A percentile compares a stretch with the other conserved stretches of the same genome.
Conservation (phyloP, 352 stramenopile genomes). For the Stramenopiles sp. region DNA sequence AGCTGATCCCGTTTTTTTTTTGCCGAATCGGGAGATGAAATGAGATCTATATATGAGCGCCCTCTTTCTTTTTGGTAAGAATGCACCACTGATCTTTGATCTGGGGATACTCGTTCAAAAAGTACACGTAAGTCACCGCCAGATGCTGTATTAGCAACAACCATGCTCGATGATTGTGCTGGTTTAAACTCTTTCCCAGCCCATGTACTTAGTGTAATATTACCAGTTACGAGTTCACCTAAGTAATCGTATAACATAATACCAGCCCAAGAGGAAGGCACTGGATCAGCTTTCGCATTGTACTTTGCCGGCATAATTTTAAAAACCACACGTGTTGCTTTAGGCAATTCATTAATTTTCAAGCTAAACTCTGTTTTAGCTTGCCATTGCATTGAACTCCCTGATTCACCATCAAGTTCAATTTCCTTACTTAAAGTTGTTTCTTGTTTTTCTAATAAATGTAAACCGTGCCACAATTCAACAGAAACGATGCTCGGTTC, state of each 20-base stretch:
- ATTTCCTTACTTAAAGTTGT: background rate
- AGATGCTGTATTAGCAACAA: background rate
- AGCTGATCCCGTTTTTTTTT: background rate
- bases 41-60: background rate
- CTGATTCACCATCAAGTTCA: background rate
- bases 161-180: background rate
- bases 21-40: background rate
- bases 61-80: background rate
- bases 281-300: background rate
- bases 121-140: background rate
- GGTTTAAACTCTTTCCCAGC: background rate
- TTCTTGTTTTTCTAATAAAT: background rate
- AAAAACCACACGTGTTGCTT: background rate
- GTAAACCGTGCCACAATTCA: background rate
- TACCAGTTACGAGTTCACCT: background rate
- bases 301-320: background rate
- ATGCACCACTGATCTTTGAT: background rate
- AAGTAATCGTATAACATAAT: background rate
- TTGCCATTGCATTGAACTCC: background rate
- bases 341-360: background rate
- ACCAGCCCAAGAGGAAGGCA: background rate
- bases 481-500: background rate
- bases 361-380: background rate
- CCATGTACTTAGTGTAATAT: background rate
- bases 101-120: background rate